Base-by-base conservation (phyloP, 768 basidiomycete genomes). In the Lactarius pseudohatsudake region DNA sequence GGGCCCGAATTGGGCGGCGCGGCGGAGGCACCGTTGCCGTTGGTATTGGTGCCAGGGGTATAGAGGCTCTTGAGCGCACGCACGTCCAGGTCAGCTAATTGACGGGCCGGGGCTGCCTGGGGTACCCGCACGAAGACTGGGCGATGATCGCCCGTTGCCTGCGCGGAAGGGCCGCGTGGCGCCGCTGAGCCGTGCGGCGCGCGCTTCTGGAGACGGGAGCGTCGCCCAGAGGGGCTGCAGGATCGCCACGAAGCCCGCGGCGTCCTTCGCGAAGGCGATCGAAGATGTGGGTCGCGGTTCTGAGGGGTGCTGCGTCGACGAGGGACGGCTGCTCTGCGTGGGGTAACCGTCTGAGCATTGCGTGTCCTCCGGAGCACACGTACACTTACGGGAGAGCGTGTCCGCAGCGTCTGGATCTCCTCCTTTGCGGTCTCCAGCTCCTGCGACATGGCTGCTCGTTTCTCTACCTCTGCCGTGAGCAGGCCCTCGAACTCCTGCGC, bases 21-120 rank as follows among this genome's bases (percentile, higher is more conserved):
- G 50, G 16, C 16, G 26, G 34, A 40, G 41, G 41, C 41, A 3
- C 38, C 38, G 15, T 15, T 15, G n/a, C 53, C 38, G 13, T 1
- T 18, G 20, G 45, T 26, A 28, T 56, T 30, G 22, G 30, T 28
- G 32, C 92, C 20, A 91, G 73, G 57, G 54, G 87, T 86, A 72
- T 94, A 96, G 20, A 97, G 80, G 7, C 84, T 76, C 76, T 95
- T 95, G 74, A 97, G 86, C 7, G 92, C 84, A 11, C 92, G 89
- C 20, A 96, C 87, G 75, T 96, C 92, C 74, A 94, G 81, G 57
- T 95, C 90, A 26, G n/a, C 90, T 91, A 45, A 93, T 81, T 10
- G 91, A 93, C 6, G 76, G 67, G 74, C 80, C 57, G 72, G 77
- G 38, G 74, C 78, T 0, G 82, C 81, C 74, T 16, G 75, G 64